Evolutionary conservation across 2,329 filamentous ascomycete genomes (phyloP), one percentile per base, ranked within the genome.

Genomic region (Parastagonospora avenae): DNA sequence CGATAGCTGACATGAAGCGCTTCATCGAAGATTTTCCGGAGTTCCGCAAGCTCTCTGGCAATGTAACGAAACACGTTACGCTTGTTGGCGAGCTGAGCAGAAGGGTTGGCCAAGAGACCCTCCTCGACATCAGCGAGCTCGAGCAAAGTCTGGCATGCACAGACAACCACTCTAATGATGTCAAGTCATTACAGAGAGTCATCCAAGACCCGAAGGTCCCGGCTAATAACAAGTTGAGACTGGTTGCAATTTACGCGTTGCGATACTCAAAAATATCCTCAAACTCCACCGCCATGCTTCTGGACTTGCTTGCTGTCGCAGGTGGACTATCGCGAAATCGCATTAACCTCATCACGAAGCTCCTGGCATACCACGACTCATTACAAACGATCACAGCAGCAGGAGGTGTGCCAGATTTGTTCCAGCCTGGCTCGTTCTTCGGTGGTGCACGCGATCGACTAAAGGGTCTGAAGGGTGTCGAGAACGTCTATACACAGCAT

Each of bases 21-120:
- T 99, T 99, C 65, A 95, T 99, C 48, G 94, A 99, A 74, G 94
- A 99, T 68, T 99, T 97, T 70, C 94, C 94, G 2, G 94, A 99
- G 71, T 99, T 99, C 74, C 87, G 94, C 51, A 96, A 97, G 67
- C 84, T 99, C 1, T 97, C 94, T 1, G 92, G 94, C 32, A 99
- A 99, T 63, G 94, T 99, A 46, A 97, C 92, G 77, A 99, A 99
- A 71, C 94, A 99, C 71, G 95, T 99, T 50, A 96, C 94, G 0
- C 79, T 99, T 16, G 94, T 99, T 16, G 92, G 92, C 0, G 95
- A 99, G 70, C 81, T 99, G 35, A 97, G 92, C 72, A 84, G 93
- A 50, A 85, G 90, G 48, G 92, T 99, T 11, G 90, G 89, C 6
- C 85, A 89, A 33, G 90, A 97, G 63, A 91, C 86, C 62, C 76